These are phyloP conservation scores for Nakazawaea sp. DNA, from an alignment of 805 yeast genomes.

Conservation along the genomic window DNA sequence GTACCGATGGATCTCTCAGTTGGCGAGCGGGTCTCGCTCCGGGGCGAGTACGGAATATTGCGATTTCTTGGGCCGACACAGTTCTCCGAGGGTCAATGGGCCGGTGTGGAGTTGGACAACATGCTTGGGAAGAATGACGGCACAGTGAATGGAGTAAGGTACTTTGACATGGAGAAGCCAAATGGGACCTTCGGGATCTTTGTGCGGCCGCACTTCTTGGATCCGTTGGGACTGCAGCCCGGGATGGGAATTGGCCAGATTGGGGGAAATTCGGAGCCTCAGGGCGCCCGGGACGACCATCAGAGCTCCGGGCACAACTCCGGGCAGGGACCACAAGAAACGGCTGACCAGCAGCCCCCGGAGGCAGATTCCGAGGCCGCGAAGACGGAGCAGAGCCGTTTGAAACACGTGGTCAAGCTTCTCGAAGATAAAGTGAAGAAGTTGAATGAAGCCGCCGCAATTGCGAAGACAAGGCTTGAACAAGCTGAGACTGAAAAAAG, in stretches of 20 bases:
- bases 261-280: background rate
- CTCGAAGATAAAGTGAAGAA: constrained; percentile 39
- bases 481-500: constrained; percentile 24
- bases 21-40: constrained; percentile 28
- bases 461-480: constrained; percentile 19
- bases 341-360: background rate
- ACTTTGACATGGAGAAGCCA: constrained; percentile 30
- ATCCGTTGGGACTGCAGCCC: background rate
- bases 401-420: constrained; percentile 28
- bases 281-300: too few relatives aligned
- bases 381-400: constrained; percentile 8
- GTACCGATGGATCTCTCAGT: too few relatives aligned
- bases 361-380: background rate
- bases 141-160: constrained; percentile 32
- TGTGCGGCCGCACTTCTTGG: constrained; percentile 32
- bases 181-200: constrained; percentile 38
- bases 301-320: background rate
- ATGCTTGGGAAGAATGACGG: constrained; percentile 45
- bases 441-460: constrained; percentile 22
- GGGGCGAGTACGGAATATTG: constrained; percentile 37
- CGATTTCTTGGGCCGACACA: constrained; percentile 45
- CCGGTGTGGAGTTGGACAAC: constrained; percentile 37
- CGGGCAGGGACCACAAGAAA: background rate
- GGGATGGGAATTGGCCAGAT: background rate
- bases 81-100: constrained; percentile 57